A percentile compares a stretch with the other conserved stretches of the same genome.
phyloP scores from a whole-genome alignment of 805 yeast genomes.

The Yarrowia divulgata region DNA sequence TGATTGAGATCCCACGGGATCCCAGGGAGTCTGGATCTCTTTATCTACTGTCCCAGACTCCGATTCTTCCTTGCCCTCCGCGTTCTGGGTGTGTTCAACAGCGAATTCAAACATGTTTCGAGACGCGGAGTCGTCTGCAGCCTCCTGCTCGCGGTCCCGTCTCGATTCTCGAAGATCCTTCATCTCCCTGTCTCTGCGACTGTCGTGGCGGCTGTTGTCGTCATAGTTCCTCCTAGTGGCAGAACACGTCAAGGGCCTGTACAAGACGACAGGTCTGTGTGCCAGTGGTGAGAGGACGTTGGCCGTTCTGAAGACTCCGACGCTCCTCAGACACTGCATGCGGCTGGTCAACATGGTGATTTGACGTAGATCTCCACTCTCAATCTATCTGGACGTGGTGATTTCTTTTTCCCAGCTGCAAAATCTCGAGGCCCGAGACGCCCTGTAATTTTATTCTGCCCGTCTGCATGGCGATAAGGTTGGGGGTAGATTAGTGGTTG shows the following conservation, averaged over 20 bases:
- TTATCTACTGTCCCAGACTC: background rate
- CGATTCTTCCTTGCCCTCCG: background rate
- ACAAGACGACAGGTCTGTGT: background rate
- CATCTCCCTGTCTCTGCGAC: conserved; percentile 10
- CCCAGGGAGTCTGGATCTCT: conserved; percentile 11
- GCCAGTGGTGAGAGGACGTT: background rate
- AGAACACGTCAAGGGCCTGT: conserved; percentile 8
- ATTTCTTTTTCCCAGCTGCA: conserved; percentile 3
- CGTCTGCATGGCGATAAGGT: conserved; percentile 32
- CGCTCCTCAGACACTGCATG: conserved; percentile 11
- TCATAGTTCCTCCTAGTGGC: background rate
- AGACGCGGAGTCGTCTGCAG: conserved; percentile 2
- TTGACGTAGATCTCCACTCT: background rate
- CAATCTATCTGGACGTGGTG: background rate
- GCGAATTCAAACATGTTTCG: conserved; percentile 20
- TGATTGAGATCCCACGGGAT: conserved; percentile 8
- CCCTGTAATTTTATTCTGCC: conserved; percentile 22
- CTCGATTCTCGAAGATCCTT: conserved; percentile 3
- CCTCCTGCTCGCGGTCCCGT: background rate
- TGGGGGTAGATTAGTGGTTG: conserved; percentile 25
- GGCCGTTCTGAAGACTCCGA: background rate
- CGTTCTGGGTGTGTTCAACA: background rate
- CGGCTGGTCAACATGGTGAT: conserved; percentile 17
- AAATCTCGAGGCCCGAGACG: background rate
- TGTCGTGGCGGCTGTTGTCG: conserved; percentile 5